Percentiles rank a stretch among this genome's conserved stretches.
phyloP scores from a whole-genome alignment of 192 early-diverging fungal genomes.

The Dissophora ornata region DNA sequence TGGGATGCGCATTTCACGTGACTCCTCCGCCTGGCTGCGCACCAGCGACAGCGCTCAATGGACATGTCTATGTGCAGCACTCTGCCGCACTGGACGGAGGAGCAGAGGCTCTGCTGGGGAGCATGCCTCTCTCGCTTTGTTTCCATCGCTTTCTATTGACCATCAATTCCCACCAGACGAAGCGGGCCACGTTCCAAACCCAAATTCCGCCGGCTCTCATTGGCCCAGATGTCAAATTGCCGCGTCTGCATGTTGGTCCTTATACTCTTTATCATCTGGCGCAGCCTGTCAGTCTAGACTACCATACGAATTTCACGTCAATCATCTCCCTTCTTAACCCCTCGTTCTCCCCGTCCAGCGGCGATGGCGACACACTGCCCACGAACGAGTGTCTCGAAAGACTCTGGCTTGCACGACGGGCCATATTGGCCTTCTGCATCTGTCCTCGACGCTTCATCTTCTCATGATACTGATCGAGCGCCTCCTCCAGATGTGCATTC shows the following conservation, averaged over 20 bases:
- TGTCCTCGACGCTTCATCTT: slow-evolving; percentile 10
- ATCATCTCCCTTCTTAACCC: slow-evolving; percentile 6
- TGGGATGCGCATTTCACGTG: too few relatives aligned
- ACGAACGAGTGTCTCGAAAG: slow-evolving; percentile 37
- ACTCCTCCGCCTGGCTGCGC: too few relatives aligned
- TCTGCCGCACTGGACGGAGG: too few relatives aligned
- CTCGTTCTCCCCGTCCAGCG: slow-evolving; percentile 4
- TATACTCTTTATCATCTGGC: too few relatives aligned
- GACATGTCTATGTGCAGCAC: too few relatives aligned
- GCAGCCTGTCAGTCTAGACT: neutral
- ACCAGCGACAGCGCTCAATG: too few relatives aligned
- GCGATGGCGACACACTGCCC: slow-evolving; percentile 22
- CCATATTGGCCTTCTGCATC: slow-evolving; percentile 2
- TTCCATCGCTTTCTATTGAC: neutral
- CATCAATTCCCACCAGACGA: neutral
- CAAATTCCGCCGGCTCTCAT: neutral
- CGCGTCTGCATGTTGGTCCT: too few relatives aligned
- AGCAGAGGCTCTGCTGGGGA: too few relatives aligned
- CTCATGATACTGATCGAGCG: slow-evolving; percentile 16
- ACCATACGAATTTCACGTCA: slow-evolving; percentile 40
- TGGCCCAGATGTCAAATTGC: slow-evolving; percentile 1
- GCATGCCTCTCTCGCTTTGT: too few relatives aligned
- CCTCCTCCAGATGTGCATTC: slow-evolving; percentile 36
- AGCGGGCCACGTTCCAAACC: slow-evolving; percentile 7
- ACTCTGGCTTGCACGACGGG: slow-evolving; percentile 14